Base-by-base conservation (phyloP, 768 basidiomycete genomes). In the Trametopsis cervina region DNA sequence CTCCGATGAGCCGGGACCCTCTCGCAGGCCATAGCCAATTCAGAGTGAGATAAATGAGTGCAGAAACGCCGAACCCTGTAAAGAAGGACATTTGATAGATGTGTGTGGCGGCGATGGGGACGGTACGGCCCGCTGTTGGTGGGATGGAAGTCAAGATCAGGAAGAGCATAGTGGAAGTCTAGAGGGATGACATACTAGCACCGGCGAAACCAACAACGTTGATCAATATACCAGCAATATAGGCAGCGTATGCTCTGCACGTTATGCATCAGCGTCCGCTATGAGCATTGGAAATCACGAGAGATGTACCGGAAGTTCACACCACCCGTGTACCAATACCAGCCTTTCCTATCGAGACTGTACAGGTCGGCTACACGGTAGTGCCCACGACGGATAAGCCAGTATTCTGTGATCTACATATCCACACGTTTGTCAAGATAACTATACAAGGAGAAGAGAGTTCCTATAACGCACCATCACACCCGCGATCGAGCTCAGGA, bases 181-280 rank as follows among this genome's bases (percentile, higher is more conserved):
- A 25, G 20, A 15, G 15, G 9, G 15, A 33, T 15, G 7, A 71
- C 77, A 52, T 58, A 76, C 81, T 82, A 15, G 85, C 83, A 44
- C 85, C 84, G 10, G 80, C 82, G 53, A 91, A 91, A 5, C 86
- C 89, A 33, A 87, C 81, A 12, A 87, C 79, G 61, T 91, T 91
- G 63, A 90, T 83, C 7, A 85, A 70, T 53, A 92, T 87, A 15
- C 89, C 87, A 27, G 80, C 59, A 46, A 84, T 70, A 60, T 87
- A 86, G 1, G 81, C 80, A 0, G 72, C 71, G 51, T 84, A 85
- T 7, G 83, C 81, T 24, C 78, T 80, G 45, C 17, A 40, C 24
- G n/a, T 2, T 22, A 12, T 40, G 13, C 35, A 33, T 4, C 18
- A 9, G 43, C 44, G 22, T 1, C 15, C 1, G 18, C 18, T 15